phyloP scores from a whole-genome alignment of 1,139 yeast species.

The Tardiomyces depauwii region DNA sequence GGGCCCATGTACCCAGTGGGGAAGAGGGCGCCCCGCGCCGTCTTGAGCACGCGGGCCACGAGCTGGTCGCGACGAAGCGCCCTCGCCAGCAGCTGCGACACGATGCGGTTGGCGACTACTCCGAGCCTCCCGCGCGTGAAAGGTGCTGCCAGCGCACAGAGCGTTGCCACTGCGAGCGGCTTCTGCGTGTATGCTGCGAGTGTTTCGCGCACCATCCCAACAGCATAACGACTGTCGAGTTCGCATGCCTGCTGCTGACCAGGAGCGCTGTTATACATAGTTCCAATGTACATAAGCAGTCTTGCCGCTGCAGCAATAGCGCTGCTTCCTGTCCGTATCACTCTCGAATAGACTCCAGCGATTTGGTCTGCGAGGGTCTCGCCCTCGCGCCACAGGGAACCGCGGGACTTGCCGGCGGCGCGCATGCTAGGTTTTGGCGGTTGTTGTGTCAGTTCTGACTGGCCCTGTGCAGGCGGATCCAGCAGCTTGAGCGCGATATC shows the following conservation, averaged over 20 bases:
- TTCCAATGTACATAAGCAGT: not conserved
- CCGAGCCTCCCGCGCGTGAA: not conserved
- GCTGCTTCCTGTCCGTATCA: not conserved
- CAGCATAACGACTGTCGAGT: not conserved
- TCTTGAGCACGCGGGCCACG: conserved; percentile 17
- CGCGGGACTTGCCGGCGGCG: conserved; percentile 1
- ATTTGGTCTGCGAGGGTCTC: conserved; percentile 9
- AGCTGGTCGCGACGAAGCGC: conserved; percentile 10
- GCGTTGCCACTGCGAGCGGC: not conserved
- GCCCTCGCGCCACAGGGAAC: conserved; percentile 1
- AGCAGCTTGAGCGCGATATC: conserved; percentile 28
- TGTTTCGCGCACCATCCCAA: not conserved
- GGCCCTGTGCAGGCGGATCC: conserved; percentile 6
- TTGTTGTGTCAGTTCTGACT: not conserved
- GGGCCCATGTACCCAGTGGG: conserved; percentile 34
- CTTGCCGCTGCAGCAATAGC: not conserved
- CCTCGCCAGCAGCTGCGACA: not conserved
- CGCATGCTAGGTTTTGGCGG: not conserved
- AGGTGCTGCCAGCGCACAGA: not conserved
- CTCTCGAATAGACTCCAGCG: conserved; percentile 6
- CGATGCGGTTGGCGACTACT: not conserved
- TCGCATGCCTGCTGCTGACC: not conserved
- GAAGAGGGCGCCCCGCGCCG: conserved; percentile 25
- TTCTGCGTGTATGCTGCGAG: not conserved
- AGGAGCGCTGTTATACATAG: not conserved